These are phyloP conservation scores for Exophiala viscosa DNA, from an alignment of 2,329 filamentous ascomycete species.

Conservation along the genomic window DNA sequence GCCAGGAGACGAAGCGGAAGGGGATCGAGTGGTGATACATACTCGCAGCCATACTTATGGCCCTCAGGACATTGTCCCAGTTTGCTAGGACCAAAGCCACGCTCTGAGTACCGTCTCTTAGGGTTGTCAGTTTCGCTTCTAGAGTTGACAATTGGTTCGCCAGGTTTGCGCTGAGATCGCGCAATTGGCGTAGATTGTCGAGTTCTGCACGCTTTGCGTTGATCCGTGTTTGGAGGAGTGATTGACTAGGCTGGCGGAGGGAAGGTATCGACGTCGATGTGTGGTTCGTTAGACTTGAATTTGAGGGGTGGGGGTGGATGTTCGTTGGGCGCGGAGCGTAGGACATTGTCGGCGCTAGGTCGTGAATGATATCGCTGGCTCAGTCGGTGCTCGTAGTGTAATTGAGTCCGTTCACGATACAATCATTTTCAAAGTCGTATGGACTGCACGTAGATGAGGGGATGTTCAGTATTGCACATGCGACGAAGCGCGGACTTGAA, in stretches of 20 bases:
- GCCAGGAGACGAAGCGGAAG: background rate
- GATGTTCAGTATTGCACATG: too few species aligned
- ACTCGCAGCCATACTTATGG: conserved; percentile 63
- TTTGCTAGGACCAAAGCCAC: conserved; percentile 64
- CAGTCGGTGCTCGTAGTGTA: too few species aligned
- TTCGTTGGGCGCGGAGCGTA: conserved; percentile 36
- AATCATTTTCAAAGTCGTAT: too few species aligned
- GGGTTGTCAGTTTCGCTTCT: conserved; percentile 57
- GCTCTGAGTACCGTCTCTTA: conserved; percentile 62
- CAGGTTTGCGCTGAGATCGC: conserved; percentile 59
- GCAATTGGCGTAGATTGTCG: conserved; percentile 59
- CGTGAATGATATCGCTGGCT: too few species aligned
- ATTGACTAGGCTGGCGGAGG: conserved; percentile 36
- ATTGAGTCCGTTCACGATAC: too few species aligned
- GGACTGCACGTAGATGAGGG: too few species aligned
- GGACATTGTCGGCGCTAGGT: conserved; percentile 31
- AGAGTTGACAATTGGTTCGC: conserved; percentile 61
- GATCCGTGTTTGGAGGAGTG: conserved; percentile 58
- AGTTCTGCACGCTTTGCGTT: conserved; percentile 61
- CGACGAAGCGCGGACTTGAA: too few species aligned
- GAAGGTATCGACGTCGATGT: background rate
- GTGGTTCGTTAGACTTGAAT: conserved; percentile 20
- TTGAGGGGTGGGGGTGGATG: conserved; percentile 28
- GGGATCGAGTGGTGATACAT: conserved; percentile 32
- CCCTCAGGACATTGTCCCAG: conserved; percentile 62